Conservation (phyloP, 257 asterid genomes). For the Solanum paucissectum region DNA sequence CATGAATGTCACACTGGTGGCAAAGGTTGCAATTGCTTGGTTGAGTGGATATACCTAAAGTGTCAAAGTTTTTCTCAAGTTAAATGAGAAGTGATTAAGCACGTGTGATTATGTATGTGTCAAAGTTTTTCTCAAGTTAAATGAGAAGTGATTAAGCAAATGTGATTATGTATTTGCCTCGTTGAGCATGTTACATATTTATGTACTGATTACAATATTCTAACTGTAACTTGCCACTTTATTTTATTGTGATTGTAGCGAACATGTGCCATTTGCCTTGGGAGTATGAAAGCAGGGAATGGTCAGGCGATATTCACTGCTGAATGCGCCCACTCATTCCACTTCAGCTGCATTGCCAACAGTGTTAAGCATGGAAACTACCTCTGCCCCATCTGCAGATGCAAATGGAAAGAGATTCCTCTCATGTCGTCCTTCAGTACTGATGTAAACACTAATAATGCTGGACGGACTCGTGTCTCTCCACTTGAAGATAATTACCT, state of each 20-base stretch:
- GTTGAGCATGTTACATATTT: neutral
- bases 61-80: neutral
- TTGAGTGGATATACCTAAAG: neutral
- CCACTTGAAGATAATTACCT: conserved; percentile 1
- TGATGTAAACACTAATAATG: neutral
- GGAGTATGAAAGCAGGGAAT: conserved; percentile 12
- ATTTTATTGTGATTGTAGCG: conserved; percentile 4
- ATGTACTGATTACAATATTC: neutral
- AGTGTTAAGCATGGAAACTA: conserved; percentile 24
- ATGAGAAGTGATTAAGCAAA: neutral
- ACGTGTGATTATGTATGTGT: too few relatives aligned
- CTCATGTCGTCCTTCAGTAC: conserved; percentile 1
- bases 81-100: neutral
- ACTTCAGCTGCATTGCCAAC: conserved; percentile 22
- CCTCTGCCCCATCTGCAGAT: conserved; percentile 27
- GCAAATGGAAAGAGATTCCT: conserved; percentile 27
- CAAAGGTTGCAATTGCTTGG: neutral
- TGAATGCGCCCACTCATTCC: conserved; percentile 31
- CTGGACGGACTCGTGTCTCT: conserved; percentile 12
- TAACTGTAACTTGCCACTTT: neutral
- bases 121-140: neutral
- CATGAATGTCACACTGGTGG: neutral
- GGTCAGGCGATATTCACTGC: conserved; percentile 34
- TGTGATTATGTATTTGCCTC: neutral
- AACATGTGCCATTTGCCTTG: conserved; percentile 28